These are phyloP conservation scores for Meredithiella fracta DNA, from an alignment of 2,329 filamentous ascomycete genomes.

Conservation along the genomic window DNA sequence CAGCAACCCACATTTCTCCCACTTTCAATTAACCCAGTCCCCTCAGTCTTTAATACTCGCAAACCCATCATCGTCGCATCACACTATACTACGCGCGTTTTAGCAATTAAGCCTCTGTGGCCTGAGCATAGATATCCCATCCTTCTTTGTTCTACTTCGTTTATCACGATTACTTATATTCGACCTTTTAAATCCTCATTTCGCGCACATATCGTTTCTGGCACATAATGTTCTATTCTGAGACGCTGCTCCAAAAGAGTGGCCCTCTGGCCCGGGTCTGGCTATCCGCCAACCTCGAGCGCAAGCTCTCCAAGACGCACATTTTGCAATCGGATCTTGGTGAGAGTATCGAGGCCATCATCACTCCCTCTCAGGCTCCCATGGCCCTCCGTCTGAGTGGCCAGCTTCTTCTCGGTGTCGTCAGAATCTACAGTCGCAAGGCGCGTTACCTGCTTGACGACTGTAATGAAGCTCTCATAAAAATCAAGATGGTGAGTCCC, in stretches of 20 bases:
- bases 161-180: not conserved
- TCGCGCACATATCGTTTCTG: not conserved
- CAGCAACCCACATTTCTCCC: conserved; percentile 7
- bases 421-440: conserved; percentile 94
- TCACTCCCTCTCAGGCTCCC: conserved; percentile 79
- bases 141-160: not conserved
- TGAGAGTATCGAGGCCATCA: conserved; percentile 88
- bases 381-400: conserved; percentile 89
- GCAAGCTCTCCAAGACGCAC: conserved; percentile 93
- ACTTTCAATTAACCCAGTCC: conserved; percentile 6
- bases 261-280: conserved; percentile 94
- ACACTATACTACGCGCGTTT: not conserved
- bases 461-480: conserved; percentile 91
- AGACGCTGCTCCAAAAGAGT: conserved; percentile 88
- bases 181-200: not conserved
- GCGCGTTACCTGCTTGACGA: conserved; percentile 91
- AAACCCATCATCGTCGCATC: conserved; percentile 6
- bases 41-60: not conserved
- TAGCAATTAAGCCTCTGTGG: not conserved
- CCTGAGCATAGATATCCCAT: not conserved
- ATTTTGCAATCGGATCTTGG: conserved; percentile 89
- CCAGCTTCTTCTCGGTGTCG: conserved; percentile 85
- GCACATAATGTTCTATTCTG: conserved; percentile 83
- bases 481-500: conserved; percentile 81
- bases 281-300: conserved; percentile 94